These are phyloP conservation scores for Penicillium sp. DNA, from an alignment of 2,329 filamentous ascomycete species.

Conservation along the genomic window DNA sequence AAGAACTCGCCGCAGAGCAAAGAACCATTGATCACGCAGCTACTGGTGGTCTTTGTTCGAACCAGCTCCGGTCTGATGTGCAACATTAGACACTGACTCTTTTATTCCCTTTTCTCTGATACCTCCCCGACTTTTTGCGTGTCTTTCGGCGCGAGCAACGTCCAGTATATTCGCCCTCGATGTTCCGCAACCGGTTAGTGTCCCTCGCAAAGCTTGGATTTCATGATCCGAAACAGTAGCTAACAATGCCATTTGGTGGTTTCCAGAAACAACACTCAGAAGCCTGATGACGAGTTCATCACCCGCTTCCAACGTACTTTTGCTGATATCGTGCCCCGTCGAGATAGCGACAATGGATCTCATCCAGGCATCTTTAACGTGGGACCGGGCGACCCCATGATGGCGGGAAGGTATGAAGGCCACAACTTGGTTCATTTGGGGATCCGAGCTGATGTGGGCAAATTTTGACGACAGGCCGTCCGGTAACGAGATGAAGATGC, in stretches of 20 bases:
- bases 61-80: too few relatives aligned
- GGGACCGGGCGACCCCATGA: conserved; percentile 21
- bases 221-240: background rate
- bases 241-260: conserved; percentile 4
- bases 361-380: too few relatives aligned
- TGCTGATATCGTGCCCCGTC: conserved; percentile 62
- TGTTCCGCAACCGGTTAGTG: conserved; percentile 52
- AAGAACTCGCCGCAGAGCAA: too few relatives aligned
- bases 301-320: conserved; percentile 81
- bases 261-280: conserved; percentile 71
- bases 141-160: conserved; percentile 1
- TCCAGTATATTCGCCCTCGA: conserved; percentile 23
- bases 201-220: background rate
- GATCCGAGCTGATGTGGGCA: conserved; percentile 8
- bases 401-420: conserved; percentile 26
- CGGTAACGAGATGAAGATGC: conserved; percentile 44
- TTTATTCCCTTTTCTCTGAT: conserved; percentile 3
- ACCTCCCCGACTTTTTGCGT: background rate
- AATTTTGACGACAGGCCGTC: background rate
- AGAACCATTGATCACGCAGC: too few relatives aligned
- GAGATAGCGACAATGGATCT: conserved; percentile 40
- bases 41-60: too few relatives aligned
- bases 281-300: conserved; percentile 80
- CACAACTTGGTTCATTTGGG: background rate
- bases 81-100: too few relatives aligned